A percentile compares a stretch with the other conserved stretches of the same genome.
Conservation (phyloP, 164 flowering plant genomes). For the Umbilicus rupestris region DNA sequence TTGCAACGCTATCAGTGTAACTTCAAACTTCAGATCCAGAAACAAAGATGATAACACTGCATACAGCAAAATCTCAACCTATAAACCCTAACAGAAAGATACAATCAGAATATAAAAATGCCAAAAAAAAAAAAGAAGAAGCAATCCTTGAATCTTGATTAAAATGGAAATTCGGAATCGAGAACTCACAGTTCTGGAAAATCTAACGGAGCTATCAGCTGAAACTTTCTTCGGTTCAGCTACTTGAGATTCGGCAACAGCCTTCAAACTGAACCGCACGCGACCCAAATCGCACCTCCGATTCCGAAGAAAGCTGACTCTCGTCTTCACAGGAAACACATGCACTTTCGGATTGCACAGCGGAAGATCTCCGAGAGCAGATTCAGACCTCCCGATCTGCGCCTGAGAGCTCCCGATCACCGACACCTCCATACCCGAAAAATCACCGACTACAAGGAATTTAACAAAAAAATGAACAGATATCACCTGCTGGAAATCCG, state of each 20-base stretch:
- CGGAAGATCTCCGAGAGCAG: conserved; percentile 19
- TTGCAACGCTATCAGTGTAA: not conserved
- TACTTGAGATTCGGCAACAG: conserved; percentile 19
- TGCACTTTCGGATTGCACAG: conserved; percentile 12
- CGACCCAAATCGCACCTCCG: conserved; percentile 20
- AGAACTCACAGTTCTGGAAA: conserved; percentile 28
- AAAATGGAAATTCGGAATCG: not conserved
- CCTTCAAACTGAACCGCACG: conserved; percentile 24
- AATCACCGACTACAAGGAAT: not conserved
- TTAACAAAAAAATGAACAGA: too few relatives aligned
- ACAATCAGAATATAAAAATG: not conserved
- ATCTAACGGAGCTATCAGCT: conserved; percentile 2
- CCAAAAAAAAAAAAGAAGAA: not conserved
- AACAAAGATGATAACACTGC: too few relatives aligned
- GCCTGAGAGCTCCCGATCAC: conserved; percentile 41
- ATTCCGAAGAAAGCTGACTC: conserved; percentile 19
- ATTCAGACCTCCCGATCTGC: conserved; percentile 16
- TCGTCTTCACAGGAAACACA: not conserved
- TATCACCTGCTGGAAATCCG: too few relatives aligned
- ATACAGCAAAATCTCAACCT: too few relatives aligned
- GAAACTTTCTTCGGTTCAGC: conserved; percentile 13
- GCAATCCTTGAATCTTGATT: too few relatives aligned
- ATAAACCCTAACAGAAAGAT: too few relatives aligned
- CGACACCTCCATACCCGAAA: conserved; percentile 41
- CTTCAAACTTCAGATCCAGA: not conserved